A percentile compares a stretch with the other conserved stretches of the same genome.
These are phyloP conservation scores for Phalaenopsis hybrid DNA, from an alignment of 116 monocot species.

Conservation along the genomic window DNA sequence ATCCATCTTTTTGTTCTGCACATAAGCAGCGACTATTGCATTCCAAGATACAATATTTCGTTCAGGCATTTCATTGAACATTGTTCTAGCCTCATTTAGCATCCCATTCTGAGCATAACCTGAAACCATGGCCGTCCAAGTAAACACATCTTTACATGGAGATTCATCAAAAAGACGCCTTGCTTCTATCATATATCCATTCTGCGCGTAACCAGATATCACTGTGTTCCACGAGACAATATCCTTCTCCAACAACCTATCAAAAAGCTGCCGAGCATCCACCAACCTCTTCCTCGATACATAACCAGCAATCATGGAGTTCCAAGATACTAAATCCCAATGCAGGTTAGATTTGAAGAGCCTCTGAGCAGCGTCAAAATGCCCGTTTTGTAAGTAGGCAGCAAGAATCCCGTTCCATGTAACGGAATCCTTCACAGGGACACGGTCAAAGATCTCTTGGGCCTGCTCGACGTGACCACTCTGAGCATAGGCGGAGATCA, in stretches of 20 bases:
- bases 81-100: conserved; percentile 47
- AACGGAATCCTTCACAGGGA: conserved; percentile 43
- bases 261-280: conserved; percentile 50
- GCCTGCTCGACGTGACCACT: conserved; percentile 45
- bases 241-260: conserved; percentile 53
- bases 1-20: conserved; percentile 29
- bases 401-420: conserved; percentile 68
- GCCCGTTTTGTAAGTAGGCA: conserved; percentile 52
- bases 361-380: conserved; percentile 34
- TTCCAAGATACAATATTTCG: conserved; percentile 73
- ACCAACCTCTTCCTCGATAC: conserved; percentile 20
- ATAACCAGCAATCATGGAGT: conserved; percentile 61
- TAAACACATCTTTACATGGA: conserved; percentile 51
- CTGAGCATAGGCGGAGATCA: conserved; percentile 75
- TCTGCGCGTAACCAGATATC: conserved; percentile 69
- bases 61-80: conserved; percentile 67
- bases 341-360: conserved; percentile 43
- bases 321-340: conserved; percentile 80
- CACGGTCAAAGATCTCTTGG: conserved; percentile 38
- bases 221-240: conserved; percentile 71
- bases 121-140: conserved; percentile 90
- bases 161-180: conserved; percentile 37
- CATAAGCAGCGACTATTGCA: conserved; percentile 63
- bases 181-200: conserved; percentile 38
- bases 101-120: conserved; percentile 67